Evolutionary conservation across 164 flowering plant species (phyloP).

Genomic region (Stephania yunnanensis): DNA sequence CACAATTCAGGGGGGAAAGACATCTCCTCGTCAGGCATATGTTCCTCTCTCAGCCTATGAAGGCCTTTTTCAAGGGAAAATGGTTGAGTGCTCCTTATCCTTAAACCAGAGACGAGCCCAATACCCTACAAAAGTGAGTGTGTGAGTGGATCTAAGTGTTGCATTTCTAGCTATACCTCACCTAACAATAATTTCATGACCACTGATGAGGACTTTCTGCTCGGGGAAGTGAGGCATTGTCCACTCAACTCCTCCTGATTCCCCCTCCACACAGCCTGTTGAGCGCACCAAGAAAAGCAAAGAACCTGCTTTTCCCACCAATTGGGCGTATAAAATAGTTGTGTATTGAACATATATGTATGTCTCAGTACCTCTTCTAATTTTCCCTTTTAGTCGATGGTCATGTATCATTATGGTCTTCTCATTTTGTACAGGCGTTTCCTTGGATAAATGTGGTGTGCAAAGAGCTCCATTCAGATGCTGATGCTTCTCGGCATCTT

Average conservation of each 20-base stretch:
- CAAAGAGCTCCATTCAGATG: not conserved
- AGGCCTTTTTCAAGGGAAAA: slow-evolving; percentile 3
- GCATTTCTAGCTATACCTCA: slow-evolving; percentile 1
- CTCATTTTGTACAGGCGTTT: not conserved
- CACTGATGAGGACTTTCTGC: slow-evolving; percentile 4
- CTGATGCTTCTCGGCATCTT: not conserved
- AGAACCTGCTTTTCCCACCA: not conserved
- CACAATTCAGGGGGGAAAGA: not conserved
- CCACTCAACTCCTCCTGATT: slow-evolving; percentile 1
- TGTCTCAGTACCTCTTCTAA: not conserved
- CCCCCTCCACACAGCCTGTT: not conserved
- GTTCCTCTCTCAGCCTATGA: slow-evolving; percentile 1
- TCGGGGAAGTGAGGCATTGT: too few relatives aligned
- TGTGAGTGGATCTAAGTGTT: too few relatives aligned
- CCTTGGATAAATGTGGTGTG: not conserved
- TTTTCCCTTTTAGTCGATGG: not conserved
- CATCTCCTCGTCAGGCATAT: not conserved
- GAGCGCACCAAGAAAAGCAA: not conserved
- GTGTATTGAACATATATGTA: not conserved
- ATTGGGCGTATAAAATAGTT: not conserved
- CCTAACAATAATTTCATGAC: not conserved
- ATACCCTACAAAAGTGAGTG: too few relatives aligned
- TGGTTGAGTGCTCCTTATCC: not conserved
- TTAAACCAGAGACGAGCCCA: too few relatives aligned
- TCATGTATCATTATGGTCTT: not conserved